Conservation (phyloP, 2,329 filamentous ascomycete species). For the Cercospora citrullina region DNA sequence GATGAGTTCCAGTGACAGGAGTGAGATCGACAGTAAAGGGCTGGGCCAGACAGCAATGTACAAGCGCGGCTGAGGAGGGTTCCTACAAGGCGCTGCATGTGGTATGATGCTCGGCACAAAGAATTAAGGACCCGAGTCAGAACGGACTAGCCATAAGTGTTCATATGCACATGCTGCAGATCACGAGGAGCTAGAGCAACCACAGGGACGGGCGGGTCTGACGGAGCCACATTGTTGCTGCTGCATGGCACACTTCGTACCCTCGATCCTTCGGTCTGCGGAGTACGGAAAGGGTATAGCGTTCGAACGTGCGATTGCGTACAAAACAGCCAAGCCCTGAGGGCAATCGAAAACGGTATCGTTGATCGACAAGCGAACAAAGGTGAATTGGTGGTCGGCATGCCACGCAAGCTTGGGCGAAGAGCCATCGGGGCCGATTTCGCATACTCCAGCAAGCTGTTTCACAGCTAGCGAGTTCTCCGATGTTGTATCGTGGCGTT, state of each 20-base stretch:
- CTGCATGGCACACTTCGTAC: constrained; percentile 18
- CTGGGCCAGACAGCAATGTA: constrained; percentile 6
- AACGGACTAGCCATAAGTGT: constrained; percentile 12
- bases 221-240: constrained; percentile 23
- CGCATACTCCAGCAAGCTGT: not conserved
- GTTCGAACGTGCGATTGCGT: not conserved
- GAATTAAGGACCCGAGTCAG: constrained; percentile 19
- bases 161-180: constrained; percentile 21
- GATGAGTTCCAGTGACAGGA: not conserved
- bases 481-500: constrained; percentile 3
- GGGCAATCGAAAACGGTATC: not conserved
- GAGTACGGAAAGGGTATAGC: not conserved
- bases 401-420: not conserved
- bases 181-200: constrained; percentile 19
- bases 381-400: not conserved
- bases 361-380: not conserved
- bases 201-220: constrained; percentile 19
- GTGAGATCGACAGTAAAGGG: not conserved
- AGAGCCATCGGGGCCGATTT: not conserved
- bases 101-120: constrained; percentile 19
- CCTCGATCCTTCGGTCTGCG: constrained; percentile 24
- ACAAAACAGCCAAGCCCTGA: not conserved
- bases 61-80: constrained; percentile 16
- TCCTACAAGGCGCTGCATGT: not conserved
- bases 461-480: not conserved